These are phyloP conservation scores for Cercospora sesami DNA, from an alignment of 2,329 filamentous ascomycete genomes.

Conservation along the genomic window DNA sequence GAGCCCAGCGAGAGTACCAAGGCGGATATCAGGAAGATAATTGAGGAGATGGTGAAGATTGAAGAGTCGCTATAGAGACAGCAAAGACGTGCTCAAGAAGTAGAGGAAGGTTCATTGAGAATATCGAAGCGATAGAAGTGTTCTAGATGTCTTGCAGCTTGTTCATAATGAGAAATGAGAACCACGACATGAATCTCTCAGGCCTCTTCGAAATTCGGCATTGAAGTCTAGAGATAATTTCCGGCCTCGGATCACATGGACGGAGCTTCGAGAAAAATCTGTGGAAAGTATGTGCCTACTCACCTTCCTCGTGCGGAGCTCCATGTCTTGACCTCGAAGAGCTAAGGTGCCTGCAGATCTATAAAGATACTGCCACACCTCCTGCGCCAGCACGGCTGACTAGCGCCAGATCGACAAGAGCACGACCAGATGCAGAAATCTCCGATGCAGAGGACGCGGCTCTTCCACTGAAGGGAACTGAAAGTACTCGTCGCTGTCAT, in stretches of 20 bases:
- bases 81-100: background rate
- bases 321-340: background rate
- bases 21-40: conserved; percentile 44
- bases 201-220: background rate
- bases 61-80: conserved; percentile 38
- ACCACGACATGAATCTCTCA: background rate
- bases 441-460: background rate
- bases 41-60: conserved; percentile 45
- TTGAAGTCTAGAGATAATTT: background rate
- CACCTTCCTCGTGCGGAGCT: background rate
- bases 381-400: background rate
- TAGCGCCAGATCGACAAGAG: background rate
- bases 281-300: background rate
- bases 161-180: background rate
- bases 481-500: background rate
- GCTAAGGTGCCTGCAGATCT: background rate
- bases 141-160: background rate
- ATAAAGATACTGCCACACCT: background rate
- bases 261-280: background rate
- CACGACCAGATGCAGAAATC: background rate
- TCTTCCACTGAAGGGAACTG: background rate
- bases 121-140: background rate
- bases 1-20: conserved; percentile 47
- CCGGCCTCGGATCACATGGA: background rate
- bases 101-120: background rate